Evolutionary conservation across 2,329 filamentous ascomycete species (phyloP).

Genomic region (Teratosphaeria gauchensis): DNA sequence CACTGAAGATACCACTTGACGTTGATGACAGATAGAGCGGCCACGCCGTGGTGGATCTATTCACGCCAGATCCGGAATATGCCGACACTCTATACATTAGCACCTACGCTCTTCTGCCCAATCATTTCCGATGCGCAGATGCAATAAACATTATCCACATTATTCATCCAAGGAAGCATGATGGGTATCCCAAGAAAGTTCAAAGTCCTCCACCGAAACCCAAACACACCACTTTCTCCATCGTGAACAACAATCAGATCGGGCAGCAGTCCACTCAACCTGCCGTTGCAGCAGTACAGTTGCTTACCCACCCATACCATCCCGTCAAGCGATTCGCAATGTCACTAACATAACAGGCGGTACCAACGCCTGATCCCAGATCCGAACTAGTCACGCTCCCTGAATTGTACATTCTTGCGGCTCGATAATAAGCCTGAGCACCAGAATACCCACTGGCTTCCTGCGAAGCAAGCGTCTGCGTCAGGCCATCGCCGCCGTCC

Average conservation of each 20-base stretch:
- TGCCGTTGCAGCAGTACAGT: background rate
- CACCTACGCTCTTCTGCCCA: background rate
- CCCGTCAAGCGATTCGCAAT: constrained; percentile 41
- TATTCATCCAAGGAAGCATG: no score
- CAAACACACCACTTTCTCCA: background rate
- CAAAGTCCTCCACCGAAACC: no score
- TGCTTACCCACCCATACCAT: constrained; percentile 20
- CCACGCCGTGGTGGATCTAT: background rate
- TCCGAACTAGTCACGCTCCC: constrained; percentile 27
- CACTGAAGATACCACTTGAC: background rate
- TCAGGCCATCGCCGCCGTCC: constrained; percentile 31
- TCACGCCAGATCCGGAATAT: background rate
- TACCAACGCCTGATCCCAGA: constrained; percentile 36
- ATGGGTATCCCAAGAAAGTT: no score
- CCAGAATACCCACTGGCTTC: constrained; percentile 20
- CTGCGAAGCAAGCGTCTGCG: constrained; percentile 25
- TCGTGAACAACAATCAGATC: background rate
- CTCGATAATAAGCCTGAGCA: constrained; percentile 36
- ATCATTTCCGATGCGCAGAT: background rate
- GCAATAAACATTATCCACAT: background rate
- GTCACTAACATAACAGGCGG: constrained; percentile 43
- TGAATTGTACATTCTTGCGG: constrained; percentile 44
- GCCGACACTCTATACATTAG: background rate
- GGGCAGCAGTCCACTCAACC: background rate
- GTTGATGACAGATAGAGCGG: background rate